These are phyloP conservation scores for Aspergillus baeticus DNA, from an alignment of 495 filamentous ascomycete species.

Conservation along the genomic window DNA sequence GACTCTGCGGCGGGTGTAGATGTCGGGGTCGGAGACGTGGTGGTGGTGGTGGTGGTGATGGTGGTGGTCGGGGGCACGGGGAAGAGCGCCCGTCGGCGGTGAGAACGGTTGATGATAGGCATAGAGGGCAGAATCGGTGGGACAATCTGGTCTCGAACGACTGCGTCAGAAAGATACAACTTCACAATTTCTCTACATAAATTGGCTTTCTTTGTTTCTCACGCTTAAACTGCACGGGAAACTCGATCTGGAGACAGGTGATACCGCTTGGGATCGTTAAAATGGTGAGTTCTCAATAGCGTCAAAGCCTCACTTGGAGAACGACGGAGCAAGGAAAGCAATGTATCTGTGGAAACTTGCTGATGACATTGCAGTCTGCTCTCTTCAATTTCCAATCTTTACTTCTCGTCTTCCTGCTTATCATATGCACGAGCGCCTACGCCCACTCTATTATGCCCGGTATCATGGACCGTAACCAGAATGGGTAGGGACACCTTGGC, in stretches of 20 bases:
- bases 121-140: constrained; percentile 20
- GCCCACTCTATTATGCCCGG: constrained; percentile 86
- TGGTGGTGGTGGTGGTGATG: background rate
- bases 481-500: constrained; percentile 59
- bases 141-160: constrained; percentile 1
- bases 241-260: background rate
- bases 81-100: constrained; percentile 14
- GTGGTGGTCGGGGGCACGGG: too few relatives aligned
- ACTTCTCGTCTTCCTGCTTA: constrained; percentile 86
- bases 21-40: background rate
- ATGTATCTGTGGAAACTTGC: constrained; percentile 6
- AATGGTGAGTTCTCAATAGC: constrained; percentile 19
- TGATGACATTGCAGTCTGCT: constrained; percentile 65
- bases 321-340: background rate
- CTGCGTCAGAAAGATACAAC: background rate
- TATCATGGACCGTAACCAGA: constrained; percentile 90
- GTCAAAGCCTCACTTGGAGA: background rate
- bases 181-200: background rate
- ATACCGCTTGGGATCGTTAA: constrained; percentile 6
- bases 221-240: background rate
- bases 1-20: background rate
- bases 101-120: background rate
- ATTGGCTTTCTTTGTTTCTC: background rate
- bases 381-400: constrained; percentile 98
- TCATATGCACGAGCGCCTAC: constrained; percentile 94